These are phyloP conservation scores for Mollisia scopiformis DNA, from an alignment of 2,329 filamentous ascomycete genomes.

Conservation along the genomic window DNA sequence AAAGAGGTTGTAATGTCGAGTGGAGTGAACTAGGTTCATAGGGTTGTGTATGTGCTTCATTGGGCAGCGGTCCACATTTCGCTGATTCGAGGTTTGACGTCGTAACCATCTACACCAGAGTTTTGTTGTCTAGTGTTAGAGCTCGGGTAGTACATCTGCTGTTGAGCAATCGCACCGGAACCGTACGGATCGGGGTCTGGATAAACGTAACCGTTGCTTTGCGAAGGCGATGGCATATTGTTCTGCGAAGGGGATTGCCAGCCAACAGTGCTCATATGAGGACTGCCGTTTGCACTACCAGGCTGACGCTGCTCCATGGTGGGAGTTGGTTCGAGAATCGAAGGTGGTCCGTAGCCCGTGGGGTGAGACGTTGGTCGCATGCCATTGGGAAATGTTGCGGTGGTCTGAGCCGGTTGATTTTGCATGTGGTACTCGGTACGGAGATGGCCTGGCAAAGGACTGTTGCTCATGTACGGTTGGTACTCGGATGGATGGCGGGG, in stretches of 20 bases:
- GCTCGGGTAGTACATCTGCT: slow-evolving; percentile 74
- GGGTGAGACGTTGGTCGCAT: slow-evolving; percentile 83
- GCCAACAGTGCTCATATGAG: slow-evolving; percentile 73
- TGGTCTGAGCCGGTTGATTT: slow-evolving; percentile 62
- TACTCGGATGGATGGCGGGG: slow-evolving; percentile 60
- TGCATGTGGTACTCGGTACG: slow-evolving; percentile 59
- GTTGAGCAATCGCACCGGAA: slow-evolving; percentile 50
- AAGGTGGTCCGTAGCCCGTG: slow-evolving; percentile 77
- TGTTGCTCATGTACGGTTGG: slow-evolving; percentile 72
- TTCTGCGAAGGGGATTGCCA: slow-evolving; percentile 85
- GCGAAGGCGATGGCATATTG: slow-evolving; percentile 61
- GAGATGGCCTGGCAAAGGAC: slow-evolving; percentile 80
- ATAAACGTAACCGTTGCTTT: slow-evolving; percentile 72
- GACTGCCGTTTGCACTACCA: slow-evolving; percentile 78
- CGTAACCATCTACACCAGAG: slow-evolving; percentile 71
- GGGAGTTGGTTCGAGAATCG: slow-evolving; percentile 74
- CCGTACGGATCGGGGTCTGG: slow-evolving; percentile 79
- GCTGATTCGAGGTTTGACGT: slow-evolving; percentile 59
- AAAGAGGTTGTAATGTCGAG: background rate
- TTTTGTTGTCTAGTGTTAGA: slow-evolving; percentile 73
- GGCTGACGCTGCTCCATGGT: slow-evolving; percentile 76
- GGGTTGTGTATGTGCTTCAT: slow-evolving; percentile 31
- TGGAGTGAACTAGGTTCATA: background rate
- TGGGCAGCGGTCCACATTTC: slow-evolving; percentile 57
- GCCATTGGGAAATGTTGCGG: slow-evolving; percentile 58